phyloP scores from a whole-genome alignment of 148 eudicot genomes.

The Gaultheria prostrata region DNA sequence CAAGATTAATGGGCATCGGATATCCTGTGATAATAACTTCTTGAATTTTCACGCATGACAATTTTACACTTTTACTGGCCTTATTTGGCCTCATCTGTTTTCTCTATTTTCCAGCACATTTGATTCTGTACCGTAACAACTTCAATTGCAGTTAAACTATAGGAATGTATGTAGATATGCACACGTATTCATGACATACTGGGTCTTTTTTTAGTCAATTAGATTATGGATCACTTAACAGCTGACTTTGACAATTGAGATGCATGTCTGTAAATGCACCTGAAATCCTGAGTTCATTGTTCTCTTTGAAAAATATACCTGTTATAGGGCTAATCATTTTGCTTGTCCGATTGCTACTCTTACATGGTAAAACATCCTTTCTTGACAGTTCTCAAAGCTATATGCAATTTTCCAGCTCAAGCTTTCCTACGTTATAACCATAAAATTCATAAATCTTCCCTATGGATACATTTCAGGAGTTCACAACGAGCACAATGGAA shows the following conservation, averaged over 20 bases:
- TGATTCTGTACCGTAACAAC: not conserved
- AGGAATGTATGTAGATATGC: not conserved
- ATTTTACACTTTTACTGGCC: not conserved
- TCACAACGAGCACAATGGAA: constrained; percentile 56
- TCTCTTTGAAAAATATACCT: constrained; percentile 3
- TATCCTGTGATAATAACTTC: not conserved
- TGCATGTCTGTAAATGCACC: not conserved
- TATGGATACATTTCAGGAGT: constrained; percentile 45
- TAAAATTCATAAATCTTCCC: not conserved
- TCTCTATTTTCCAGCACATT: not conserved
- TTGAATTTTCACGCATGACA: not conserved
- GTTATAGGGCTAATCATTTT: not conserved
- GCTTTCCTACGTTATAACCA: not conserved
- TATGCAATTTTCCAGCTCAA: not conserved
- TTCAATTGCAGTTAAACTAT: not conserved
- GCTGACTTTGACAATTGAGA: not conserved
- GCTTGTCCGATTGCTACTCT: not conserved
- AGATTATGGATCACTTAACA: not conserved
- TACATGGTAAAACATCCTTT: not conserved
- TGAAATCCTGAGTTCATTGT: not conserved
- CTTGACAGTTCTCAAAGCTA: not conserved
- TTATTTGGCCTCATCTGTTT: not conserved
- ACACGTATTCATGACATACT: not conserved
- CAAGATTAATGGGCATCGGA: not conserved
- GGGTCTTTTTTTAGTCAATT: not conserved